Conservation (phyloP, 129 eudicot genomes). For the Chrysanthemum seticuspe region DNA sequence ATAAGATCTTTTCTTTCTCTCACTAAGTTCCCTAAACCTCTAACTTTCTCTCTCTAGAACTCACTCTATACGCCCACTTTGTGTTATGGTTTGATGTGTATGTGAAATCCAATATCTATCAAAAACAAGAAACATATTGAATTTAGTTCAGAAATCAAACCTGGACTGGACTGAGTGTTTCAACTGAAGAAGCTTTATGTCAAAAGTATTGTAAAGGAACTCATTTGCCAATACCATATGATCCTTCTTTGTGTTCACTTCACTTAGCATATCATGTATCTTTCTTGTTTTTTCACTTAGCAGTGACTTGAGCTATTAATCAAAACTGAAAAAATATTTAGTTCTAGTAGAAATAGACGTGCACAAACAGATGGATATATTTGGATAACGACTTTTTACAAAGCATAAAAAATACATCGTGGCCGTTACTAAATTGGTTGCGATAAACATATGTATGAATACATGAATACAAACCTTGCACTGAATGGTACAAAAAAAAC, state of each 20-base stretch:
- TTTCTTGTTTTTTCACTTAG: background rate
- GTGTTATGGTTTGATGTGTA: too few species aligned
- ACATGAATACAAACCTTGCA: conserved; percentile 28
- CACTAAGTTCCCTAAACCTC: too few species aligned
- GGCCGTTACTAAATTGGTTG: conserved; percentile 14
- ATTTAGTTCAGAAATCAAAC: background rate
- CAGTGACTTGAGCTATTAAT: background rate
- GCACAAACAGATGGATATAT: conserved; percentile 10
- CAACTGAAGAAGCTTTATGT: background rate
- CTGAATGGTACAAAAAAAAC: conserved; percentile 12
- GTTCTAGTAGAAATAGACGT: background rate
- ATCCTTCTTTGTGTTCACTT: background rate
- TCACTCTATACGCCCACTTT: too few species aligned
- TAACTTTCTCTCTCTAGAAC: too few species aligned
- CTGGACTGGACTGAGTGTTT: background rate
- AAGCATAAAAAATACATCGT: conserved; percentile 7
- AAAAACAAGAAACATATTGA: too few species aligned
- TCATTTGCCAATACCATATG: background rate
- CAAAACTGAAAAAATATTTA: background rate
- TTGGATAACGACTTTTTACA: conserved; percentile 27
- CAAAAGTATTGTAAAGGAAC: background rate
- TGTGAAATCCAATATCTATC: too few species aligned
- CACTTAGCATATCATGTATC: background rate
- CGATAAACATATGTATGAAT: conserved; percentile 5
- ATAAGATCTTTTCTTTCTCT: too few species aligned